Percentiles rank a stretch among this genome's conserved stretches.
Evolutionary conservation across 2,329 filamentous ascomycete species (phyloP).

Genomic region (Alternaria solani): DNA sequence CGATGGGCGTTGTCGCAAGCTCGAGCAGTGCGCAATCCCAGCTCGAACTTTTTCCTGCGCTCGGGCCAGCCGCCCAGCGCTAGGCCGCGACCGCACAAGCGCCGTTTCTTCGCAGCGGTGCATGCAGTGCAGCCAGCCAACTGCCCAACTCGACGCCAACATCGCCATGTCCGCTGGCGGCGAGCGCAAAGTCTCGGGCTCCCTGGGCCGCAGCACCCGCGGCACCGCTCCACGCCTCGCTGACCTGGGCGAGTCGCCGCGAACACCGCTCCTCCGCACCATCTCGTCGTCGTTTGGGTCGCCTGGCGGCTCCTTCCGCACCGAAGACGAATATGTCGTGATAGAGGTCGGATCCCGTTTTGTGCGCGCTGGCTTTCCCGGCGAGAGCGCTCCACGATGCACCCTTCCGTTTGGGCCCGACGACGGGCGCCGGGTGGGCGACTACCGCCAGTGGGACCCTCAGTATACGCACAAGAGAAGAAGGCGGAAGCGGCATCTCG

Average conservation of each 20-base stretch:
- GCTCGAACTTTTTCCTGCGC: constrained; percentile 22
- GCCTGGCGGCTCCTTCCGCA: constrained; percentile 63
- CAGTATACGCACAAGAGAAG: constrained; percentile 61
- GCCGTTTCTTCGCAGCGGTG: background rate
- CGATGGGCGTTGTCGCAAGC: constrained; percentile 27
- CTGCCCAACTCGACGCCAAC: no score
- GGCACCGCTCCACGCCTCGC: constrained; percentile 45
- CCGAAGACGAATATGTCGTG: constrained; percentile 82
- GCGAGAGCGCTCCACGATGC: constrained; percentile 78
- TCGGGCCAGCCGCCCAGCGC: constrained; percentile 7
- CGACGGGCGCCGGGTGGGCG: constrained; percentile 77
- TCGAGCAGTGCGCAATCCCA: constrained; percentile 15
- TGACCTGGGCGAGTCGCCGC: constrained; percentile 49
- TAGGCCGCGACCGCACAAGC: constrained; percentile 11
- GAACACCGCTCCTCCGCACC: constrained; percentile 63
- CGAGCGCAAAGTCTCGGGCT: constrained; percentile 46
- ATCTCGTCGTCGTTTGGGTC: constrained; percentile 67
- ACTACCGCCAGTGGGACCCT: constrained; percentile 76
- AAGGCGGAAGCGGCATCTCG: constrained; percentile 56
- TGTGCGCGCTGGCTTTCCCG: constrained; percentile 84
- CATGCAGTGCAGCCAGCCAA: no score
- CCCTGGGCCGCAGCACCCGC: constrained; percentile 40
- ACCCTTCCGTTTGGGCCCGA: constrained; percentile 76
- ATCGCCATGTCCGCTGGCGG: constrained; percentile 23
- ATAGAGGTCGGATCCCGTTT: constrained; percentile 83